Percentiles rank a stretch among this genome's conserved stretches.
phyloP scores from a whole-genome alignment of 2,329 filamentous ascomycete genomes.

The Colletotrichum sp. region DNA sequence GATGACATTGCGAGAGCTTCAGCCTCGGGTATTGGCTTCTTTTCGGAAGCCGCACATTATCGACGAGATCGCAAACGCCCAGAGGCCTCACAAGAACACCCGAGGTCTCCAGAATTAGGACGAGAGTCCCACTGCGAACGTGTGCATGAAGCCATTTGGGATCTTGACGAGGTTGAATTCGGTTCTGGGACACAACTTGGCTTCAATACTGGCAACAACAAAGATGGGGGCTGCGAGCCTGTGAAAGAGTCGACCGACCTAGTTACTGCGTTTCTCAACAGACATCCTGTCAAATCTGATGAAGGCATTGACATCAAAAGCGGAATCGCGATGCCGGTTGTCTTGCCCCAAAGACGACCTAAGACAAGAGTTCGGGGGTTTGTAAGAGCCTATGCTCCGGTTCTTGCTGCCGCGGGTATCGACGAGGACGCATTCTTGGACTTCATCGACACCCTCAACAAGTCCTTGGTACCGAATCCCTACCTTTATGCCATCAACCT shows the following conservation, averaged over 20 bases:
- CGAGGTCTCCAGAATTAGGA: neutral
- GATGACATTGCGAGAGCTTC: slow-evolving; percentile 17
- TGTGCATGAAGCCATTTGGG: neutral
- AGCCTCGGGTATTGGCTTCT: slow-evolving; percentile 22
- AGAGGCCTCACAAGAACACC: neutral
- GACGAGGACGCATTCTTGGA: slow-evolving; percentile 51
- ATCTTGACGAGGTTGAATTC: neutral
- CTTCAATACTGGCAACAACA: neutral
- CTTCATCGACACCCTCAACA: slow-evolving; percentile 53
- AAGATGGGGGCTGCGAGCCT: neutral
- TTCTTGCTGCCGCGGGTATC: slow-evolving; percentile 50
- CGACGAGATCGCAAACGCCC: slow-evolving; percentile 21
- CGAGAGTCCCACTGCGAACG: neutral
- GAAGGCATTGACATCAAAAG: rapidly evolving
- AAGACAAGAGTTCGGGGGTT: slow-evolving; percentile 53
- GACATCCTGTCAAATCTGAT: neutral
- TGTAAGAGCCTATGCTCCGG: slow-evolving; percentile 56
- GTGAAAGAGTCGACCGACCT: neutral
- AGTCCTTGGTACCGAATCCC: slow-evolving; percentile 36
- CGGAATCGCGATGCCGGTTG: slow-evolving; percentile 47
- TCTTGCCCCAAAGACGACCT: slow-evolving; percentile 58
- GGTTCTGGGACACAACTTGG: neutral
- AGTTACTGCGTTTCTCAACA: neutral
- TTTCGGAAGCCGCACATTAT: slow-evolving; percentile 23
- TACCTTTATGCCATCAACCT: slow-evolving; percentile 47